Base-by-base conservation (phyloP, 2,329 filamentous ascomycete species). In the Hortaea sp. region DNA sequence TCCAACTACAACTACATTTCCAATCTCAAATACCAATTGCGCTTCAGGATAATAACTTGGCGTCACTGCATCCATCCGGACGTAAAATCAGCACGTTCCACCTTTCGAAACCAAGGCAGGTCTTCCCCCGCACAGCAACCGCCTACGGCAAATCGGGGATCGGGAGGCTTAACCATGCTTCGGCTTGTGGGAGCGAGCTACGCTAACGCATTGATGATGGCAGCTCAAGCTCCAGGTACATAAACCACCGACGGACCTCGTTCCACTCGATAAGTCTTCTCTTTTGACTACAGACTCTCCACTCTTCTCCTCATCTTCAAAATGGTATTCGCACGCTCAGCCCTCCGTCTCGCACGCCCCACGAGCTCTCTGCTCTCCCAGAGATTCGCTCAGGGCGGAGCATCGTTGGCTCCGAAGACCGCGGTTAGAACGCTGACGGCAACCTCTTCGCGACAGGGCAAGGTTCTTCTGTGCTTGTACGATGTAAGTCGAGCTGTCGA, bases 401-500 rank as follows among this genome's bases (percentile, higher is more conserved):
- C 68, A 57, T 65, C 69, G 52, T 68, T 71, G 40, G 54, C 58
- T 39, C 32, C 32, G 32, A 48, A 52, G 54, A 57, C 32, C 65
- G 71, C 73, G 58, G 68, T 74, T 65, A 75, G 77, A 70, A 76
- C 72, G 71, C 78, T 82, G 70, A 81, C 78, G 52, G 76, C 77
- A 53, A 76, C 77, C 64, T 74, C 81, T 56, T 74, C 74, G 59
- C 78, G 79, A 72, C 78, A 95, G 88, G 89, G 89, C 75, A 95
- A 95, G 76, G 86, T 95, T 72, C 83, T 95, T 66, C 77, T 89
- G 65, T 86, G 94, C 61, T 79, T 95, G 60, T 95, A 95, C 77
- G 89, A 95, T 72, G 89, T 81, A 72, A 73, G 77, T 74, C 11
- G 28, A 20, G 12, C 13, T 32, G 29, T 34, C 13, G 12, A 30